These are phyloP conservation scores for Kurtzmaniella quercitrusa DNA, from an alignment of 1,139 yeast species.

Conservation along the genomic window DNA sequence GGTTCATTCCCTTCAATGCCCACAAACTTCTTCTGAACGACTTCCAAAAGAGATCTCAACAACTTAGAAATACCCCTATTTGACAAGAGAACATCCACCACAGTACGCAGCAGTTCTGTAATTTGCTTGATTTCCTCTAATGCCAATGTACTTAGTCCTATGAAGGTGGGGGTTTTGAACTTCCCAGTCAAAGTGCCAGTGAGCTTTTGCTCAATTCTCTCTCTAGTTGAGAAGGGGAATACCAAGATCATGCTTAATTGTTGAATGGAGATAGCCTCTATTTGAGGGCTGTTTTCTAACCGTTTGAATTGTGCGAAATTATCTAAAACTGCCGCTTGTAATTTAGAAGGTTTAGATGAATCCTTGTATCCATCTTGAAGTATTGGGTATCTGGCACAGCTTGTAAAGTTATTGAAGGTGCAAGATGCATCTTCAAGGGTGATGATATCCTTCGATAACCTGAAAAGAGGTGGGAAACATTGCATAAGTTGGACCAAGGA, in stretches of 20 bases:
- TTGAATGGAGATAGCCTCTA: conserved; percentile 44
- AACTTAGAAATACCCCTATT: conserved; percentile 41
- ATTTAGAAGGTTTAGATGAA: conserved; percentile 43
- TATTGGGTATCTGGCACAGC: conserved; percentile 65
- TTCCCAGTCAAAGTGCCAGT: conserved; percentile 21
- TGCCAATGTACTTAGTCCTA: conserved; percentile 55
- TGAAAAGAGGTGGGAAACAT: conserved; percentile 46
- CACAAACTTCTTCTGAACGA: conserved; percentile 27
- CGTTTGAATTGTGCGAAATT: conserved; percentile 35
- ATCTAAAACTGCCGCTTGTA: conserved; percentile 50
- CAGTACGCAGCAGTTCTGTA: conserved; percentile 26
- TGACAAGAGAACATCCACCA: conserved; percentile 27
- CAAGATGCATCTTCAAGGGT: conserved; percentile 32
- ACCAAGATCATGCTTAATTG: conserved; percentile 51
- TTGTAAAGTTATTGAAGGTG: conserved; percentile 46
- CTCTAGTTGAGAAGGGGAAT: conserved; percentile 58
- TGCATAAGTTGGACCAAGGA: conserved; percentile 48
- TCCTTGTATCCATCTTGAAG: conserved; percentile 47
- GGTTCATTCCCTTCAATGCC: conserved; percentile 25
- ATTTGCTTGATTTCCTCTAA: conserved; percentile 37
- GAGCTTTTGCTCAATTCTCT: conserved; percentile 41
- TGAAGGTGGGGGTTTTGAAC: conserved; percentile 60
- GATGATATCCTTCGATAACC: conserved; percentile 25
- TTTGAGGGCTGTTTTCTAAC: conserved; percentile 18
- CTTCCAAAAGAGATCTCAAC: conserved; percentile 21